Conservation (phyloP, 169 alveolate genomes). For the Pseudocohnilembus persalinus region DNA sequence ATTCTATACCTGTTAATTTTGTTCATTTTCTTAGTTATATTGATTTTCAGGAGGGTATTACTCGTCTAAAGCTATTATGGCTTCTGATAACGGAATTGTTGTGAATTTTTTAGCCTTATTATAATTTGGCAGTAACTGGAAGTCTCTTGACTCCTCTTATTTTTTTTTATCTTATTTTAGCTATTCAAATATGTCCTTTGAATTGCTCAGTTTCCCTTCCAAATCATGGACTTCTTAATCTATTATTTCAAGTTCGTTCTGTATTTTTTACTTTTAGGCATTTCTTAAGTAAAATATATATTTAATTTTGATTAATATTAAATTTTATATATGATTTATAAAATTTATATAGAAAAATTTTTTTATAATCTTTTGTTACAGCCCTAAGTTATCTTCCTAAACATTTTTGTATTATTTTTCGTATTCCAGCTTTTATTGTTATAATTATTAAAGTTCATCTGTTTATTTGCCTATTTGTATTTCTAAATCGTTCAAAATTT, state of each 20-base stretch:
- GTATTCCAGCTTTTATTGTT: neutral
- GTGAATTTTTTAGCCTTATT: neutral
- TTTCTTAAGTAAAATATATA: neutral
- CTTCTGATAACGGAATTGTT: neutral
- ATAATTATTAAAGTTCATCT: too few relatives aligned
- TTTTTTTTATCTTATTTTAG: too few relatives aligned
- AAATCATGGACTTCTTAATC: neutral
- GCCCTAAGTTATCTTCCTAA: too few relatives aligned
- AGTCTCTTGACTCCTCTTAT: neutral
- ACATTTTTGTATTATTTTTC: too few relatives aligned
- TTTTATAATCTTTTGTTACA: neutral
- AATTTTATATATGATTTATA: too few relatives aligned
- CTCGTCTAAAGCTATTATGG: neutral
- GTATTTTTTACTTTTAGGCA: neutral
- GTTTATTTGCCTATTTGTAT: neutral
- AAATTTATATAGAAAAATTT: too few relatives aligned
- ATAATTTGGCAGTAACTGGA: neutral
- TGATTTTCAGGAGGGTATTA: neutral
- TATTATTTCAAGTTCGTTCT: neutral
- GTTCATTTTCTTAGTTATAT: too few relatives aligned
- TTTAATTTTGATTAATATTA: too few relatives aligned
- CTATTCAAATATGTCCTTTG: neutral
- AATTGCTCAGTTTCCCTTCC: neutral
- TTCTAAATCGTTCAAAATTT: neutral
- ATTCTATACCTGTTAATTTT: neutral